Percentiles rank a stretch among this genome's conserved stretches.
phyloP scores from a whole-genome alignment of 1,139 yeast genomes.

The Pichia sp. region DNA sequence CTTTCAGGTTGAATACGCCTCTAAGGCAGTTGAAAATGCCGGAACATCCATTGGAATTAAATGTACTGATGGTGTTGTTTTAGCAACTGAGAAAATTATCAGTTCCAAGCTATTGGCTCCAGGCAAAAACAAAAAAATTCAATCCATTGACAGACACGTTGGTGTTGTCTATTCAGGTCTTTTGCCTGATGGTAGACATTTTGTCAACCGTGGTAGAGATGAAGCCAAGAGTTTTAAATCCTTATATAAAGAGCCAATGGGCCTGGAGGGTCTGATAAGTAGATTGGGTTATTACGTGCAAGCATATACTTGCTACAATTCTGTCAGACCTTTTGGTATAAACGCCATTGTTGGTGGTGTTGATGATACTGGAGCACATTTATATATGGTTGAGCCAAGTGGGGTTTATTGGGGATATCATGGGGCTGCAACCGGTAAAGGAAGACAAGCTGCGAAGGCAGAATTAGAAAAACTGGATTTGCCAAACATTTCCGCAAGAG shows the following conservation, averaged over 20 bases:
- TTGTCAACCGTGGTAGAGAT: slow-evolving; percentile 87
- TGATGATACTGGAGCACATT: slow-evolving; percentile 81
- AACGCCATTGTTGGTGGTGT: slow-evolving; percentile 90
- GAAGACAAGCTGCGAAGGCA: slow-evolving; percentile 92
- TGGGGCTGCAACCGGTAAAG: slow-evolving; percentile 98
- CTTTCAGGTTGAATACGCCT: slow-evolving; percentile 97
- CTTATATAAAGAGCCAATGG: slow-evolving; percentile 66
- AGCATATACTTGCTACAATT: slow-evolving; percentile 90
- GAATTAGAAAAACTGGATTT: slow-evolving; percentile 88
- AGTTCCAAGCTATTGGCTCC: slow-evolving; percentile 85
- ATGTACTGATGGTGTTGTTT: slow-evolving; percentile 85
- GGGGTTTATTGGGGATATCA: slow-evolving; percentile 96
- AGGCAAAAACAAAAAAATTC: slow-evolving; percentile 81
- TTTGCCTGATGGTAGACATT: slow-evolving; percentile 93
- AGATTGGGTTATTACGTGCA: slow-evolving; percentile 90
- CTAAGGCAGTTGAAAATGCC: slow-evolving; percentile 96
- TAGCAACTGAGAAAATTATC: slow-evolving; percentile 93
- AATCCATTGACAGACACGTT: slow-evolving; percentile 85
- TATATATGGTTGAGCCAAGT: slow-evolving; percentile 96
- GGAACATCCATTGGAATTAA: slow-evolving; percentile 92
- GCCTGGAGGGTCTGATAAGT: slow-evolving; percentile 77
- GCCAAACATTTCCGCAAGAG: slow-evolving; percentile 59
- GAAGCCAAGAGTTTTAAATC: slow-evolving; percentile 80
- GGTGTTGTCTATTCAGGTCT: slow-evolving; percentile 95
- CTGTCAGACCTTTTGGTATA: slow-evolving; percentile 96